Evolutionary conservation across 2,329 filamentous ascomycete genomes (phyloP).

Genomic region (Ustilaginoidea virens): DNA sequence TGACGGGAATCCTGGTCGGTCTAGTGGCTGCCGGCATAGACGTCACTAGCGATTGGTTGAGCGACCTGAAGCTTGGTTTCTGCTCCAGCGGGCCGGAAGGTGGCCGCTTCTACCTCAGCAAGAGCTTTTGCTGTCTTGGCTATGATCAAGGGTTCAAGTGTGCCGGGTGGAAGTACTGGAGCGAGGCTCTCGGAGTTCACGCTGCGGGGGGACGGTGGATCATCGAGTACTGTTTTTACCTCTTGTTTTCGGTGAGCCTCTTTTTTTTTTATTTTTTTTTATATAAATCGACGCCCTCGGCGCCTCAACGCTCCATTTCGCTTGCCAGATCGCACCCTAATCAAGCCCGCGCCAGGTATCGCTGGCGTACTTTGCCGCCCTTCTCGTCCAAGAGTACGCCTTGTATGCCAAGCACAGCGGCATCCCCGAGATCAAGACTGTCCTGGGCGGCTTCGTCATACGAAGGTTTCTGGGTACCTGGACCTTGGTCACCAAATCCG

Average conservation of each 20-base stretch:
- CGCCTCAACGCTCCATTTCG: too few relatives aligned
- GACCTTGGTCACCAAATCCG: conserved; percentile 79
- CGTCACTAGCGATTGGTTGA: conserved; percentile 83
- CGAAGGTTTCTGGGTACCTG: conserved; percentile 70
- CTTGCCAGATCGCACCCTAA: too few relatives aligned
- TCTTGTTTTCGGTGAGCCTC: conserved; percentile 59
- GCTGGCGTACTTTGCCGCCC: conserved; percentile 62
- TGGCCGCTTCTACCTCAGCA: conserved; percentile 81
- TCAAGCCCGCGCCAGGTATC: conserved; percentile 47
- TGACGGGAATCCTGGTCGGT: conserved; percentile 74
- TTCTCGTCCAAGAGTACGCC: conserved; percentile 72
- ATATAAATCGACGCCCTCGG: too few relatives aligned
- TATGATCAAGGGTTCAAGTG: conserved; percentile 75
- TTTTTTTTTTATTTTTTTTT: too few relatives aligned
- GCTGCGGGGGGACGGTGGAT: conserved; percentile 60
- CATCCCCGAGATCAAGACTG: conserved; percentile 95
- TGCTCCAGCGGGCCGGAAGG: conserved; percentile 63
- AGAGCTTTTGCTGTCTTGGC: conserved; percentile 83
- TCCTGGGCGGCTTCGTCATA: conserved; percentile 88
- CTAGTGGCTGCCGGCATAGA: conserved; percentile 79
- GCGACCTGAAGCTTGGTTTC: conserved; percentile 79
- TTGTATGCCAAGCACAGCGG: conserved; percentile 86
- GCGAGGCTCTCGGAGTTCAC: conserved; percentile 50
- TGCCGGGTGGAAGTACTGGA: conserved; percentile 77
- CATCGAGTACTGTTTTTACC: conserved; percentile 76